Evolutionary conservation across 2,329 filamentous ascomycete species (phyloP).

Genomic region (Parastagonospora nodorum): DNA sequence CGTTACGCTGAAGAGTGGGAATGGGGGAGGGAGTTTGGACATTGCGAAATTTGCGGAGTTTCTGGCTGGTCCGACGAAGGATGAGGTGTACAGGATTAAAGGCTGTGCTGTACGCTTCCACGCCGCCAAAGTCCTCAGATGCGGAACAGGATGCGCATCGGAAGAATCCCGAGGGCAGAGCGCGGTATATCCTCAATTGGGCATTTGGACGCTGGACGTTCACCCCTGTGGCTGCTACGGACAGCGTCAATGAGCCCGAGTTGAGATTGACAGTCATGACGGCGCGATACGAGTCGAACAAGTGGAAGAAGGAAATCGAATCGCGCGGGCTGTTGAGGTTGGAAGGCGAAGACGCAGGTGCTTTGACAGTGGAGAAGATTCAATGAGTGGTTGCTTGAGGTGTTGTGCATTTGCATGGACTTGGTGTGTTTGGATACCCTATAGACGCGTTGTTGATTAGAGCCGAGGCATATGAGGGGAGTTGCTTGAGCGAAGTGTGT

Average conservation of each 20-base stretch:
- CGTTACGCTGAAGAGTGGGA: slow-evolving; percentile 62
- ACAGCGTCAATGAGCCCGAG: slow-evolving; percentile 56
- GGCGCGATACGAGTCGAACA: slow-evolving; percentile 72
- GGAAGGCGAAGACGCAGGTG: slow-evolving; percentile 23
- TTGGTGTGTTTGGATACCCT: background rate
- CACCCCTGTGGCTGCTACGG: slow-evolving; percentile 59
- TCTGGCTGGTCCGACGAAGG: slow-evolving; percentile 77
- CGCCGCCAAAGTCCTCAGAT: slow-evolving; percentile 55
- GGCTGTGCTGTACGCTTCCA: slow-evolving; percentile 60
- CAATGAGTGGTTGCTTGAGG: too few species aligned
- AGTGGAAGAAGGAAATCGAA: slow-evolving; percentile 77
- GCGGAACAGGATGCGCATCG: slow-evolving; percentile 34
- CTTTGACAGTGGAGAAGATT: slow-evolving; percentile 28
- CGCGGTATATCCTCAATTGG: slow-evolving; percentile 93
- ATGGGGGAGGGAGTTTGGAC: slow-evolving; percentile 62
- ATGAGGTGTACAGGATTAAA: slow-evolving; percentile 96
- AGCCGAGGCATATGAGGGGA: too few species aligned
- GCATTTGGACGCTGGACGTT: slow-evolving; percentile 96
- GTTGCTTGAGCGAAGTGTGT: too few species aligned
- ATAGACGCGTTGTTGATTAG: too few species aligned
- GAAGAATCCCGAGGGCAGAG: slow-evolving; percentile 44
- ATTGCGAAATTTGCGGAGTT: slow-evolving; percentile 62
- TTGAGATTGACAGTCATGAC: slow-evolving; percentile 78
- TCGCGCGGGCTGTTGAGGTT: slow-evolving; percentile 52
- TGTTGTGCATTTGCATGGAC: background rate